phyloP scores from a whole-genome alignment of 1,284 basidiomycete genomes.

The Paramarasmius palmivorus region DNA sequence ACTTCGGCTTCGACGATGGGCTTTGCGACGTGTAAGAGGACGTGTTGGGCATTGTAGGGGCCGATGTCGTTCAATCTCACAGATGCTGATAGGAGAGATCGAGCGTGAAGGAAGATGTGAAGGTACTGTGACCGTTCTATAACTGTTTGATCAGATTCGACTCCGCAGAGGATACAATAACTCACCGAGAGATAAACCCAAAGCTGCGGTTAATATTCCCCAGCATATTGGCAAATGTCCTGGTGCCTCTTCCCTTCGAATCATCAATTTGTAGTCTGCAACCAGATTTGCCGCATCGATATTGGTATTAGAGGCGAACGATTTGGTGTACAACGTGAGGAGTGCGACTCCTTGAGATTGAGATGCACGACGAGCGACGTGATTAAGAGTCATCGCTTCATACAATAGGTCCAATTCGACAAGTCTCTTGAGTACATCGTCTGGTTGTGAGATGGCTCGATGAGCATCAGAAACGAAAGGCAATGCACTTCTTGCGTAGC shows the following conservation, averaged over 20 bases:
- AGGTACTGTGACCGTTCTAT: slow-evolving; percentile 78
- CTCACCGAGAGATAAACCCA: slow-evolving; percentile 76
- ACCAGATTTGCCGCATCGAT: slow-evolving; percentile 44
- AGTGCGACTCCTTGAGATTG: slow-evolving; percentile 92
- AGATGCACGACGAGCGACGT: slow-evolving; percentile 86
- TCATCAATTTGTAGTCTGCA: slow-evolving; percentile 64
- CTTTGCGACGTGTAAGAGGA: slow-evolving; percentile 75
- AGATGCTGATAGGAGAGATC: slow-evolving; percentile 86
- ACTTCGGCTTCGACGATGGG: slow-evolving; percentile 63
- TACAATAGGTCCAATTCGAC: slow-evolving; percentile 73
- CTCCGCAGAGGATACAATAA: neutral
- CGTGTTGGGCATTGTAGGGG: slow-evolving; percentile 90
- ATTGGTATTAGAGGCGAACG: slow-evolving; percentile 51
- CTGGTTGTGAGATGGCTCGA: slow-evolving; percentile 34
- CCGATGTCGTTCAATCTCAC: slow-evolving; percentile 92
- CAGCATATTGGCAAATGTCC: slow-evolving; percentile 92
- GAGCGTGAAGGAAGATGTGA: slow-evolving; percentile 91
- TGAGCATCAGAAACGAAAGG: slow-evolving; percentile 79
- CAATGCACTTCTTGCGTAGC: slow-evolving; percentile 76
- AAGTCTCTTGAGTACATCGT: slow-evolving; percentile 41
- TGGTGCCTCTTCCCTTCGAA: slow-evolving; percentile 63
- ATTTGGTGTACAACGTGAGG: slow-evolving; percentile 85
- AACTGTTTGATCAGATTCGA: neutral
- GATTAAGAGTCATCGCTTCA: slow-evolving; percentile 87
- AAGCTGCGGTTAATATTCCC: slow-evolving; percentile 79